Evolutionary conservation across 495 filamentous ascomycete species (phyloP).

Genomic region (Jackrogersella multiformis): DNA sequence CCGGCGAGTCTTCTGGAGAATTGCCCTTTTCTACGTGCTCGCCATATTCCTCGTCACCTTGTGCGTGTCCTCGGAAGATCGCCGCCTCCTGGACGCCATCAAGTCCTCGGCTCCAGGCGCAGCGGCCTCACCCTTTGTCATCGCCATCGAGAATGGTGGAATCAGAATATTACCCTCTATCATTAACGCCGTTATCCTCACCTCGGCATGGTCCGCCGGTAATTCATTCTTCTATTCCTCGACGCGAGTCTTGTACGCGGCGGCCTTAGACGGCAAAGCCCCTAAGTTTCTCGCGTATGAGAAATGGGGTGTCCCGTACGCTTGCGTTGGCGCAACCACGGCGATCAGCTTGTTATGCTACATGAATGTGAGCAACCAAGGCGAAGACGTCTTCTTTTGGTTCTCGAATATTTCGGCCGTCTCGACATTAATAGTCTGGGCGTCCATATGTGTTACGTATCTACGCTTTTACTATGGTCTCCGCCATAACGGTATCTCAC

Average conservation of each 20-base stretch:
- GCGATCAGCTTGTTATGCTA: conserved; percentile 65
- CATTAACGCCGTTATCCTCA: conserved; percentile 76
- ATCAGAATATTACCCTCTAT: conserved; percentile 70
- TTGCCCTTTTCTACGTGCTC: conserved; percentile 75
- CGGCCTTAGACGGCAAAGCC: conserved; percentile 66
- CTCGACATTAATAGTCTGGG: conserved; percentile 70
- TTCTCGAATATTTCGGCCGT: conserved; percentile 66
- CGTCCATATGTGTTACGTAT: conserved; percentile 63
- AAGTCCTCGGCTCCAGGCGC: conserved; percentile 58
- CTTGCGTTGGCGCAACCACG: conserved; percentile 61
- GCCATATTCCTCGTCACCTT: conserved; percentile 75
- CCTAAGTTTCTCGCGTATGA: conserved; percentile 64
- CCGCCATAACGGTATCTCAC: conserved; percentile 62
- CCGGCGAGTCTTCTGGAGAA: conserved; percentile 74
- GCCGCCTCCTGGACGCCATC: conserved; percentile 59
- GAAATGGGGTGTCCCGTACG: conserved; percentile 64
- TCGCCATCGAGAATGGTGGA: conserved; percentile 66
- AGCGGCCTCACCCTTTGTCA: conserved; percentile 68
- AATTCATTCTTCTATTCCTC: conserved; percentile 78
- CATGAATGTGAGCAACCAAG: conserved; percentile 59
- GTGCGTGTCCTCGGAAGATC: conserved; percentile 62
- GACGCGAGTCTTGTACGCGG: conserved; percentile 69
- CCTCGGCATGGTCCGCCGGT: conserved; percentile 71
- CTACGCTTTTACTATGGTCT: conserved; percentile 67
- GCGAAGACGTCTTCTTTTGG: conserved; percentile 65